Conservation (phyloP, 805 yeast species). For the Yamadazyma ubonensis region DNA sequence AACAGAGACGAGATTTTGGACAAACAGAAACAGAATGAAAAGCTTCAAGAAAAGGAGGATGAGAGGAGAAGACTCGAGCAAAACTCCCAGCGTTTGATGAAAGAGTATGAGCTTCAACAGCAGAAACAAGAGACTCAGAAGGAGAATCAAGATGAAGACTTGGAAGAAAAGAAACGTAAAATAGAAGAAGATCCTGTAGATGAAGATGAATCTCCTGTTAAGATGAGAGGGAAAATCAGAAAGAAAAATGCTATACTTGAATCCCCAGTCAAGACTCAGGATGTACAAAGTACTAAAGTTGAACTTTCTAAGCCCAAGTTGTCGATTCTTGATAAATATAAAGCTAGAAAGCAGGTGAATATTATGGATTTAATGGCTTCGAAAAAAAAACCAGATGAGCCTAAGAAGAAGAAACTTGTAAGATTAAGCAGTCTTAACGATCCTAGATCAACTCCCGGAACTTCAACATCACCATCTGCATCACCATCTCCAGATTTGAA, state of each 20-base stretch:
- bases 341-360: conserved; percentile 30
- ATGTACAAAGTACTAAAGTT: conserved; percentile 35
- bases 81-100: conserved; percentile 8
- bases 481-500: conserved; percentile 4
- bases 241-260: conserved; percentile 17
- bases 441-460: conserved; percentile 5
- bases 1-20: conserved; percentile 25
- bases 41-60: conserved; percentile 15
- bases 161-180: conserved; percentile 4
- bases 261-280: conserved; percentile 21
- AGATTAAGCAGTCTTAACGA: conserved; percentile 27
- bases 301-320: conserved; percentile 38
- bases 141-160: background rate
- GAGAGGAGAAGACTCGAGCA: conserved; percentile 10
- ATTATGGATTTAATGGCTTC: conserved; percentile 21
- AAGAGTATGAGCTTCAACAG: conserved; percentile 11
- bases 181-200: conserved; percentile 20
- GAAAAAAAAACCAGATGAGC: conserved; percentile 11
- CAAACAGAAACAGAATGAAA: conserved; percentile 14
- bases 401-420: conserved; percentile 36
- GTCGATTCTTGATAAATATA: conserved; percentile 44
- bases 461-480: conserved; percentile 7
- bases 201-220: conserved; percentile 39
- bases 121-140: background rate
- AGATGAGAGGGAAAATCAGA: conserved; percentile 23